A percentile compares a stretch with the other conserved stretches of the same genome.
Conservation (phyloP, 2,329 filamentous ascomycete species). For the Polytolypa hystricis region DNA sequence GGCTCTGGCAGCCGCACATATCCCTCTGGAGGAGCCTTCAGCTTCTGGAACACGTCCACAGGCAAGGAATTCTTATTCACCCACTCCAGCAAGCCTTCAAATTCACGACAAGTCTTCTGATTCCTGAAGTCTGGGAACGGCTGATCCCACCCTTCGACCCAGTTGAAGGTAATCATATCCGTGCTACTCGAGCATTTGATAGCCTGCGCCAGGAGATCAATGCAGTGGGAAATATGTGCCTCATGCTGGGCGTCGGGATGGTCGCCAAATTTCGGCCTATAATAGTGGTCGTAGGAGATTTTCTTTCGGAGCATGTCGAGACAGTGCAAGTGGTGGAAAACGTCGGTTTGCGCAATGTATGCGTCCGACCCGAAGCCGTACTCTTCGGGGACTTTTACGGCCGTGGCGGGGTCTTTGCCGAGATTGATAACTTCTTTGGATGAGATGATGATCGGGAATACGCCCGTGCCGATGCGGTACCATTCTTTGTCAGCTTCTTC, state of each 20-base stretch:
- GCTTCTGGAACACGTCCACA: no score
- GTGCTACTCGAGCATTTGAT: slow-evolving; percentile 23
- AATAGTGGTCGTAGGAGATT: slow-evolving; percentile 12
- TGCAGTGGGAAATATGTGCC: slow-evolving; percentile 26
- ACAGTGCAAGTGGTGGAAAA: slow-evolving; percentile 29
- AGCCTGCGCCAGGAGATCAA: slow-evolving; percentile 25
- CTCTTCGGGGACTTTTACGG: slow-evolving; percentile 12
- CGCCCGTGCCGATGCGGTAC: slow-evolving; percentile 23
- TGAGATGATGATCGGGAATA: slow-evolving; percentile 14
- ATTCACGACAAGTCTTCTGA: slow-evolving; percentile 22
- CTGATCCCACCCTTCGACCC: slow-evolving; percentile 19
- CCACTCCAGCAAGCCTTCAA: slow-evolving; percentile 13
- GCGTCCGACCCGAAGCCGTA: slow-evolving; percentile 22
- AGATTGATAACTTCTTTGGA: slow-evolving; percentile 15
- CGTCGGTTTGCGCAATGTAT: slow-evolving; percentile 26
- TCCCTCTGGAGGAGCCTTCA: no score
- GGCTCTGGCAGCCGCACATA: no score
- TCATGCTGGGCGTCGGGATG: slow-evolving; percentile 7
- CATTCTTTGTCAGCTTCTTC: slow-evolving; percentile 18
- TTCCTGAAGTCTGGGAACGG: slow-evolving; percentile 25
- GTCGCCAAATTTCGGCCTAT: slow-evolving; percentile 7
- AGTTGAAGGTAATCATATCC: slow-evolving; percentile 23
- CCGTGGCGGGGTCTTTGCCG: slow-evolving; percentile 22
- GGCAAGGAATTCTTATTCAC: no score
- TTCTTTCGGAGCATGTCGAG: slow-evolving; percentile 24